Conservation (phyloP, 106 monocot species). For the Allium sativum region DNA sequence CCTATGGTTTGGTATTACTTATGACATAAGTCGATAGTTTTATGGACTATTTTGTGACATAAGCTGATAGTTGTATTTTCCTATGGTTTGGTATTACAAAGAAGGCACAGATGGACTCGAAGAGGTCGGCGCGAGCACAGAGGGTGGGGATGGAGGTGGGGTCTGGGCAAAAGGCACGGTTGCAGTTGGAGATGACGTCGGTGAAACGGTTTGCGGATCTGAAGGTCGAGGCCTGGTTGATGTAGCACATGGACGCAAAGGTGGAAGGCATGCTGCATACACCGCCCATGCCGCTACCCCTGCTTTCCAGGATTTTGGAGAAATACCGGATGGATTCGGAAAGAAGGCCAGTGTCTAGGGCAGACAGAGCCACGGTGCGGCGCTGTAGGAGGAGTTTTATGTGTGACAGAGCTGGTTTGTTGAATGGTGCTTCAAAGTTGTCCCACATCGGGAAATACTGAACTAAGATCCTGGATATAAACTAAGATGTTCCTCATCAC, state of each 20-base stretch:
- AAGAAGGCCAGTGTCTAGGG: slow-evolving; percentile 66
- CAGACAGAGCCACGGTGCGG: slow-evolving; percentile 67
- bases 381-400: slow-evolving; percentile 85
- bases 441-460: too few relatives aligned
- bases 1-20: too few relatives aligned
- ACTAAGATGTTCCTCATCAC: too few relatives aligned
- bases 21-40: too few relatives aligned
- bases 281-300: slow-evolving; percentile 5
- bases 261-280: slow-evolving; percentile 38
- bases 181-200: slow-evolving; percentile 81
- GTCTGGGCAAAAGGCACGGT: slow-evolving; percentile 67
- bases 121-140: slow-evolving; percentile 51
- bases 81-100: too few relatives aligned
- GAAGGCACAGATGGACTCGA: slow-evolving; percentile 38
- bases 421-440: too few relatives aligned
- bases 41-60: too few relatives aligned
- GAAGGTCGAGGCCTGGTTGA: slow-evolving; percentile 64
- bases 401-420: slow-evolving; percentile 57
- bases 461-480: too few relatives aligned
- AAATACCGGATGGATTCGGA: slow-evolving; percentile 73
- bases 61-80: too few relatives aligned
- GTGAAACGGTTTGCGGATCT: slow-evolving; percentile 40
- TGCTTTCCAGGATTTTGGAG: slow-evolving; percentile 67
- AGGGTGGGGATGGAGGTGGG: slow-evolving; percentile 64
- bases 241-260: slow-evolving; percentile 67